These are phyloP conservation scores for Globisporangium recalcitrans DNA, from an alignment of 352 stramenopile genomes.

Conservation along the genomic window DNA sequence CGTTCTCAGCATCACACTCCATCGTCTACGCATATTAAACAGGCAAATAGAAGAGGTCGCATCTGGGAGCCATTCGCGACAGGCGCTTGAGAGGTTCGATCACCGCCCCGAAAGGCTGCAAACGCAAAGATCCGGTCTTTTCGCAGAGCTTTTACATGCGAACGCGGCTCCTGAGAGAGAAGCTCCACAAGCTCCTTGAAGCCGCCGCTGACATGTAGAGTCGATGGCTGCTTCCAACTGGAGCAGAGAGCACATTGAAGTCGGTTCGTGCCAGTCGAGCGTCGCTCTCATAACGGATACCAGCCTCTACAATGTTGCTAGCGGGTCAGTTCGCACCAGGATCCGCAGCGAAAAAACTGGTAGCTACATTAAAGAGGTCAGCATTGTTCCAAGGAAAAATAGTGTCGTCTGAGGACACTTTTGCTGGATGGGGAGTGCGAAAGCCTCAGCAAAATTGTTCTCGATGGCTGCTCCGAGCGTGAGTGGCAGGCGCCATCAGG, in stretches of 20 bases:
- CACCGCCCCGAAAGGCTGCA: not conserved
- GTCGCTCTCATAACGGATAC: not conserved
- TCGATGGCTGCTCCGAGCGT: no score
- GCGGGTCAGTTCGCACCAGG: not conserved
- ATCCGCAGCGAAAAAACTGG: not conserved
- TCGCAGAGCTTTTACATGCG: not conserved
- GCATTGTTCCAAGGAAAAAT: not conserved
- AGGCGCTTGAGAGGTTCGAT: not conserved
- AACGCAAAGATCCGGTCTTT: constrained; percentile 1
- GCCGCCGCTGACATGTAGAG: not conserved
- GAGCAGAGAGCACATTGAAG: not conserved
- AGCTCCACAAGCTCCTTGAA: not conserved
- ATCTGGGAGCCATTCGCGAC: not conserved
- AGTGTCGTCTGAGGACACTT: no score
- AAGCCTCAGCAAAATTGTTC: no score
- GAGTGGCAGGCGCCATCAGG: no score
- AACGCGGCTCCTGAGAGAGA: not conserved
- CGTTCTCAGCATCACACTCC: not conserved
- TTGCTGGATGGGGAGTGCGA: no score
- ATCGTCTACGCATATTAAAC: not conserved
- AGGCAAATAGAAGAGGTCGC: not conserved
- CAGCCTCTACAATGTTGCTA: not conserved
- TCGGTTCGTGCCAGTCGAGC: not conserved
- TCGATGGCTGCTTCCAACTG: not conserved
- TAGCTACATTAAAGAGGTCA: not conserved